These are phyloP conservation scores for Agaricus blazei DNA, from an alignment of 768 basidiomycete species.

Conservation along the genomic window DNA sequence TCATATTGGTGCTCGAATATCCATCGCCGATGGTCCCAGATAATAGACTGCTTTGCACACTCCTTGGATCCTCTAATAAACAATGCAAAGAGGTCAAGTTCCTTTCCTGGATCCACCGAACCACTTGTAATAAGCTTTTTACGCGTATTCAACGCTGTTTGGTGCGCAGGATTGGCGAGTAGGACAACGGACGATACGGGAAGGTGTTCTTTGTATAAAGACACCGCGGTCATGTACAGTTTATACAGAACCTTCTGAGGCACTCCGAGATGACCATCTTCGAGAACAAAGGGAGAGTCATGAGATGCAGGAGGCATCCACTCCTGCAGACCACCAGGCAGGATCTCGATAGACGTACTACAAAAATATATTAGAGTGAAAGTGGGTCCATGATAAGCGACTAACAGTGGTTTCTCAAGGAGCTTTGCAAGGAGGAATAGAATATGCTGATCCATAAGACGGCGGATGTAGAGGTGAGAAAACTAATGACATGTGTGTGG, in stretches of 20 bases:
- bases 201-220: conserved; percentile 12
- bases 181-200: conserved; percentile 34
- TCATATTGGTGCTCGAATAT: conserved; percentile 36
- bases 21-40: conserved; percentile 75
- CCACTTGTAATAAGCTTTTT: conserved; percentile 44
- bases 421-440: background rate
- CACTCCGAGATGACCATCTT: conserved; percentile 59
- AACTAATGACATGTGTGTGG: conserved; percentile 3
- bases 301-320: conserved; percentile 29
- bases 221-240: conserved; percentile 43
- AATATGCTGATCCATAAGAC: background rate
- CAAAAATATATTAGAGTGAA: background rate
- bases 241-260: conserved; percentile 52
- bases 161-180: conserved; percentile 64
- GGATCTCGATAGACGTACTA: conserved; percentile 52
- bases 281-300: conserved; percentile 46
- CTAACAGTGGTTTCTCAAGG: conserved; percentile 1
- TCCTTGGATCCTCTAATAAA: conserved; percentile 48
- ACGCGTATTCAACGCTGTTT: conserved; percentile 59
- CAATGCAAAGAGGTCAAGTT: conserved; percentile 41
- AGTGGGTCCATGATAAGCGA: background rate
- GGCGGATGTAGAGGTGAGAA: background rate
- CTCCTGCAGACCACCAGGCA: conserved; percentile 50
- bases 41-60: conserved; percentile 57
- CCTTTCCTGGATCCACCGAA: conserved; percentile 32